Evolutionary conservation across 1,139 yeast species (phyloP).

Genomic region (Diutina ranongensis): DNA sequence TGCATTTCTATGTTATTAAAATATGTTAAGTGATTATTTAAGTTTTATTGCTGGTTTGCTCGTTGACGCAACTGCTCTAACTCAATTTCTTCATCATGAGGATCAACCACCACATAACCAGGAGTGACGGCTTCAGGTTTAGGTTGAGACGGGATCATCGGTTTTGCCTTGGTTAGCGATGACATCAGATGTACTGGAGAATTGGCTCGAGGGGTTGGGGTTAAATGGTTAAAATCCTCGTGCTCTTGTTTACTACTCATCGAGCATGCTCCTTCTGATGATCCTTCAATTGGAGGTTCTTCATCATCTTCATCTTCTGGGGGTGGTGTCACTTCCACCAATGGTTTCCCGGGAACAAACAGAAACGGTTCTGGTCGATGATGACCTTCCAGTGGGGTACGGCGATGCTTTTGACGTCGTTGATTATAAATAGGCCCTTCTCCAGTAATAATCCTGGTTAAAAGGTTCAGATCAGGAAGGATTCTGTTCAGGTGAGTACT

Average conservation of each 20-base stretch:
- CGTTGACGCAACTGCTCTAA: not conserved
- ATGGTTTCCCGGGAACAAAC: not conserved
- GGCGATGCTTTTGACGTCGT: not conserved
- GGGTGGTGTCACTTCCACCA: not conserved
- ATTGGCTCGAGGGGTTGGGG: no score
- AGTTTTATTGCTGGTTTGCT: not conserved
- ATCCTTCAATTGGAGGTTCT: not conserved
- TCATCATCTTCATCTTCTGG: not conserved
- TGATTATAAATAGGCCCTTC: not conserved
- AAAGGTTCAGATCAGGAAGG: conserved; percentile 2
- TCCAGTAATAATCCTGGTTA: conserved; percentile 2
- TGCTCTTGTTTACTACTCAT: no score
- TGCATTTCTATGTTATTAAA: no score
- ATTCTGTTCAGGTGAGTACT: not conserved
- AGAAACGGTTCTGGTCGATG: conserved; percentile 2
- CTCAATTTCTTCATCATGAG: not conserved
- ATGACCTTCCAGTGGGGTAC: not conserved
- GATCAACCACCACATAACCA: not conserved
- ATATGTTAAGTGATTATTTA: no score
- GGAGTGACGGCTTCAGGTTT: conserved; percentile 1
- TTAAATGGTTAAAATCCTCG: no score
- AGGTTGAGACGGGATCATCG: not conserved
- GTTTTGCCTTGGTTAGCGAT: not conserved
- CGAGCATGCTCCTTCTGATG: no score
- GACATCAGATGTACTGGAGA: not conserved